Evolutionary conservation across 495 filamentous ascomycete species (phyloP), one percentile per base, ranked within the genome.

Genomic region (Talaromyces nanjingensis): DNA sequence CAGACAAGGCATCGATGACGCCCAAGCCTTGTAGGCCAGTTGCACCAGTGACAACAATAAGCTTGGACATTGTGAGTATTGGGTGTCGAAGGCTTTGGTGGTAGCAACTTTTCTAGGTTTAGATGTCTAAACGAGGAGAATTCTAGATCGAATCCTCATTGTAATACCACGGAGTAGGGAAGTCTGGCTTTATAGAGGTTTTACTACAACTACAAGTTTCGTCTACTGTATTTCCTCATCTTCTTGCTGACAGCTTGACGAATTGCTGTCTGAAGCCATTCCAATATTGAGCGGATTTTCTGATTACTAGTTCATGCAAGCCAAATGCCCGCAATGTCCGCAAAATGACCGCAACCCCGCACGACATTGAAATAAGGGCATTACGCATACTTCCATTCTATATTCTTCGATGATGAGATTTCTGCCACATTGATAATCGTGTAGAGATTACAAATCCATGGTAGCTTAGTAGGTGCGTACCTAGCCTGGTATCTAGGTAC

Each of bases 11-110:
- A 4, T 66, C 65, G 34, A 76, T 69, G 5, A 82, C 74, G 1
- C 75, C 77, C 9, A 71, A 71, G 37, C 79, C 79, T 70, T 86
- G 77, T 60, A 66, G 74, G 37, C 70, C 70, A 0, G 70, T 72
- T 16, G 66, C 65, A 20, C 70, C 70, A 14, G 68, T 24, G 12
- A 69, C 65, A 54, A 70, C 68, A 22, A 69, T 52, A 31, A 69
- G 60, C 31, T 70, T 70, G 49, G 64, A 39, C 29, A 59, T 59
- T 59, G 1, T 25, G 16, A 29, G 24, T 6, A 4, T 29, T n/a
- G 29, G 11, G n/a, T 27, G 1, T 54, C 18, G 16, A 56, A 27
- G 16, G 11, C 6, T 29, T 56, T 29, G 3, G 53, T 11, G 12
- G 11, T 56, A 29, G 22, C 6, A 29, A 12, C 4, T 56, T 25